Evolutionary conservation across 139 green algal species (phyloP).

Genomic region (Spirogloea muscicola): DNA sequence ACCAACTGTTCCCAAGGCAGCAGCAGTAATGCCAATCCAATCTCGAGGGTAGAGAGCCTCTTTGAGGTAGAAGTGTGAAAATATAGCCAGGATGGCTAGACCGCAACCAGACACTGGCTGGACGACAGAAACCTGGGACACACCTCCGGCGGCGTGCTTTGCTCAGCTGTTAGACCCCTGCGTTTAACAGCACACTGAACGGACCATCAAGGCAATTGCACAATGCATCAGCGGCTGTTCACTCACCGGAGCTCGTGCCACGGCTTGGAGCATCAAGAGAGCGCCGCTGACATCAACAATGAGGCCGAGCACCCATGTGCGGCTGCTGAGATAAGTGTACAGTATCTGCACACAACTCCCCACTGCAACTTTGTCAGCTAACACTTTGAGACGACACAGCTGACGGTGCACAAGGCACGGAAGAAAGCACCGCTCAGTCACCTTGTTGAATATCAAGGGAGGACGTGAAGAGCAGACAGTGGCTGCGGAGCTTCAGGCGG

Average conservation of each 20-base stretch:
- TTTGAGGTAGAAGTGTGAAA: conserved; percentile 78
- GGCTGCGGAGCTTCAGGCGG: no score
- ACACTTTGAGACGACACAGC: not conserved
- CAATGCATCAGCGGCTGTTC: not conserved
- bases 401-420: no score
- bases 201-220: not conserved
- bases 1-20: conserved; percentile 16
- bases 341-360: conserved; percentile 27
- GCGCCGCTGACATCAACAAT: conserved; percentile 68
- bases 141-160: not conserved
- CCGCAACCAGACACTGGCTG: conserved; percentile 80
- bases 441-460: no score
- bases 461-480: no score
- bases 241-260: conserved; percentile 71
- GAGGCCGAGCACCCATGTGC: conserved; percentile 66
- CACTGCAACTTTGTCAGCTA: not conserved
- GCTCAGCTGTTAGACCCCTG: not conserved
- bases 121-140: conserved; percentile 74
- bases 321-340: conserved; percentile 28
- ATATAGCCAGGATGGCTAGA: conserved; percentile 74
- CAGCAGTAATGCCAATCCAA: conserved; percentile 62
- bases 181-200: not conserved
- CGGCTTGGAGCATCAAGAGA: conserved; percentile 77
- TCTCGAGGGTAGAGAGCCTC: conserved; percentile 47
- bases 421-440: no score